Evolutionary conservation across 192 early-diverging fungal species (phyloP), one percentile per base, ranked within the genome.

Genomic region (Lunasporangiospora selenospora): DNA sequence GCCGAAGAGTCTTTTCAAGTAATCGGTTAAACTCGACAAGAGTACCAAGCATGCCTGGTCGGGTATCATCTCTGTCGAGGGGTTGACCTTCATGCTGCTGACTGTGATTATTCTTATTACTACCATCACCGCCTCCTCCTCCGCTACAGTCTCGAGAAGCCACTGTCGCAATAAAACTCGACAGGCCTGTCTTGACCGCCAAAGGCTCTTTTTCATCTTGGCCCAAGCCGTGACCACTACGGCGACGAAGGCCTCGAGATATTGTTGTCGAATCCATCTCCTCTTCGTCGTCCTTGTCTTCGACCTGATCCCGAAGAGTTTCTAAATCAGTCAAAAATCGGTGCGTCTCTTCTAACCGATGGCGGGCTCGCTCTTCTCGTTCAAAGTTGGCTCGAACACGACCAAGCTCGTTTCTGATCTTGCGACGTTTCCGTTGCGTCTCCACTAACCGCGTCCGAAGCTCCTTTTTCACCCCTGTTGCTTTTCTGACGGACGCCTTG

Each of bases 251-350:
- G n/a, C n/a, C n/a, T n/a, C n/a, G n/a, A n/a, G n/a, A n/a, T n/a
- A 36, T 46, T 12, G 41, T 31, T 41, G 18, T 13, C 42, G n/a
- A n/a, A 21, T 36, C 12, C 21, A 32, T 46, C 23, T 56, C 43
- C 19, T 43, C 42, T 4, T 18, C 52, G 7, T 70, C 66, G 7
- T 41, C 52, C 13, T 62, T 60, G 3, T 42, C 60, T 26, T 16
- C 60, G 12, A 62, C 60, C 24, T 62, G 37, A 29, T 73, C 67
- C 31, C 67, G 59, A 18, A 73, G 36, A 3, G 67, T 40, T 34
- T 73, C 67, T 38, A 73, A 30, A 34, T 73, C 67, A 11, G 67
- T 63, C 53, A 73, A 51, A 55, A 73, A 73, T 8, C 44, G 50
- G 21, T 73, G 67, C 3, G 60, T 73, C 26, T 63, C 67, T 48